phyloP scores from a whole-genome alignment of 1,139 yeast species.

The Candida sp. region DNA sequence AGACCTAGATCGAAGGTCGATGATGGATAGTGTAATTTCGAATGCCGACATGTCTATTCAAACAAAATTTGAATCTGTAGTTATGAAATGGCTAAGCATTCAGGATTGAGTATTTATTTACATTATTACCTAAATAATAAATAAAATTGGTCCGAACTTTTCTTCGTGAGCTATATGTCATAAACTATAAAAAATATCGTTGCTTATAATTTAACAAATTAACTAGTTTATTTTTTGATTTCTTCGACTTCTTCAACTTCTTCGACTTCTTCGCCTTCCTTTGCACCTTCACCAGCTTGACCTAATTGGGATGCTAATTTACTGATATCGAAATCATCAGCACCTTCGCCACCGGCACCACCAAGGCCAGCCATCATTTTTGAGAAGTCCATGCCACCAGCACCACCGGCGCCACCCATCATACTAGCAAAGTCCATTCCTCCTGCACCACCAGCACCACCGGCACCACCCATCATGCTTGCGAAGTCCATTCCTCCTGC shows the following conservation, averaged over 20 bases:
- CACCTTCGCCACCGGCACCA: constrained; percentile 29
- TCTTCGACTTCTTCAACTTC: constrained; percentile 25
- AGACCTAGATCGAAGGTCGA: not conserved
- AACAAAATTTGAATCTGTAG: not conserved
- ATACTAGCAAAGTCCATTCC: constrained; percentile 15
- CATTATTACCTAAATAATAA: no score
- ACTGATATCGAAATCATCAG: constrained; percentile 33
- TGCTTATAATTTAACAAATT: not conserved
- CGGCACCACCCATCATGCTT: constrained; percentile 22
- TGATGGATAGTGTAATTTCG: not conserved
- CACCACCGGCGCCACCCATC: constrained; percentile 25
- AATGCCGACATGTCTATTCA: not conserved
- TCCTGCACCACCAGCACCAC: constrained; percentile 22
- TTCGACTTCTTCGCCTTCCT: constrained; percentile 26
- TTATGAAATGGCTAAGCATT: not conserved
- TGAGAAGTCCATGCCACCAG: constrained; percentile 21
- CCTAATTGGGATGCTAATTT: constrained; percentile 45
- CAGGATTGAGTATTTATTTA: not conserved
- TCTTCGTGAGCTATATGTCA: no score
- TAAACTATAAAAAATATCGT: no score
- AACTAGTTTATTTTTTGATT: constrained; percentile 13
- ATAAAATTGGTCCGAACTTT: no score
- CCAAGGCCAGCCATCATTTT: constrained; percentile 28
- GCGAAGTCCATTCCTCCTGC: constrained; percentile 28
- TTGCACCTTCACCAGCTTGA: constrained; percentile 37